Base-by-base conservation (phyloP, 805 yeast genomes). In the Crinitomyces ghanaensis region DNA sequence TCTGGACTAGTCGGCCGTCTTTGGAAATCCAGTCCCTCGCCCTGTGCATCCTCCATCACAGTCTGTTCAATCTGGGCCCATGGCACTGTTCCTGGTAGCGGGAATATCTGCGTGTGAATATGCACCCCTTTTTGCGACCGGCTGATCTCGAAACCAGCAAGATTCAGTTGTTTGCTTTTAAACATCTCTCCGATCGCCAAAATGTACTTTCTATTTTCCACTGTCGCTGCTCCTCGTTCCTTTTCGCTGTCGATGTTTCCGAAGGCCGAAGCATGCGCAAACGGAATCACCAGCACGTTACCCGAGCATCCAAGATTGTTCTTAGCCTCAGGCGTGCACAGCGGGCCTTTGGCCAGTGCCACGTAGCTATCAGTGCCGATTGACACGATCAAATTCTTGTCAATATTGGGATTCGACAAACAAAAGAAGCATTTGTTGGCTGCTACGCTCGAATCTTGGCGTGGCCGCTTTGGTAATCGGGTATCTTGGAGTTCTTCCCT, bases 291-390 rank as follows among this genome's bases (percentile, higher is more conserved):
- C 27, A 85, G 60, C 15, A 82, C 81, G 59, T 85, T 95, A 0
- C 93, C 95, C 0, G 93, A 71, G 47, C 81, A 75, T 6, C 62
- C 58, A 48, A 66, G 57, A 3, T 67, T 54, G 3, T 58, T 56
- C 7, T 51, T 55, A 1, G 77, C 70, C 20, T 31, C 34, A 12
- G 43, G 31, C 18, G 65, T 55, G 2, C 81, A 70, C 13, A 85
- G 55, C 0, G 96, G 95, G 0, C 96, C 96, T 49, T 80, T 84
- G 0, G 94, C 93, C 11, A 76, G 63, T 0, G 95, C 77, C 37
- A 85, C 32, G 50, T 84, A 85, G 0, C 73, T 57, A 29, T 62
- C 60, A 8, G 67, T 66, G 0, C 82, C 88, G 33, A 86, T 77
- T 0, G 91, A 70, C 1, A 84, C 65, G 8, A 85, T 71, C 78